A percentile compares a stretch with the other conserved stretches of the same genome.
These are phyloP conservation scores for Pseudomassariella vexata DNA, from an alignment of 2,329 filamentous ascomycete species.

Conservation along the genomic window DNA sequence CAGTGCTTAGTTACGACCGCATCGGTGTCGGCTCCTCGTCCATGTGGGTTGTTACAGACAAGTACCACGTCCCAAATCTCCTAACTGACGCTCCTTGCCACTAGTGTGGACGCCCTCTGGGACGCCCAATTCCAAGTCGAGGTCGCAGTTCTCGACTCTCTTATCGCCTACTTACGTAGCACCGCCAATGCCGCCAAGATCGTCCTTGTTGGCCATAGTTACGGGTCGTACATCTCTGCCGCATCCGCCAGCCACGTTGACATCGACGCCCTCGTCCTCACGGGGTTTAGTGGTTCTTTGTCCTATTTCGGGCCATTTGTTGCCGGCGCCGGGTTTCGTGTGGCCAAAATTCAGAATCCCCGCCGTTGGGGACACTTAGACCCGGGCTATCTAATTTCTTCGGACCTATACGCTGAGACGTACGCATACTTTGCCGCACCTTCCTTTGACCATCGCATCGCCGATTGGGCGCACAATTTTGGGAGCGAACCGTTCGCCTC, in stretches of 20 bases:
- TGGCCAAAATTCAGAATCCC: conserved; percentile 16
- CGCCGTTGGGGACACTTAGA: conserved; percentile 20
- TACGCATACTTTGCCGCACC: conserved; percentile 19
- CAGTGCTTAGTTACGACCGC: conserved; percentile 23
- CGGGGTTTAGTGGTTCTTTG: conserved; percentile 22
- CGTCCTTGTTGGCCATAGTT: conserved; percentile 24
- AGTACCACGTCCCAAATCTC: background rate
- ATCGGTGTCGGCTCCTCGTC: conserved; percentile 26
- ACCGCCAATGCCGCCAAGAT: conserved; percentile 15
- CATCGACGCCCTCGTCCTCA: conserved; percentile 18
- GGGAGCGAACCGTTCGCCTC: conserved; percentile 22
- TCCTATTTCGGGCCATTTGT: conserved; percentile 20
- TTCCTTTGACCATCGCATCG: conserved; percentile 20
- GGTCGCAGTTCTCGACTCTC: conserved; percentile 19
- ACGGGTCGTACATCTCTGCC: conserved; percentile 21
- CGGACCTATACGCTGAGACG: conserved; percentile 20
- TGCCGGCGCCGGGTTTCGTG: conserved; percentile 20
- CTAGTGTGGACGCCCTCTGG: conserved; percentile 15
- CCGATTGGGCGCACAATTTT: conserved; percentile 19
- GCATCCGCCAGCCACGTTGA: conserved; percentile 14
- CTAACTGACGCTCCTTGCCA: background rate
- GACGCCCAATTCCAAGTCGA: conserved; percentile 27
- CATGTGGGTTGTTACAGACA: conserved; percentile 13
- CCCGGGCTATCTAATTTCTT: conserved; percentile 17
- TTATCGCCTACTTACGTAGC: conserved; percentile 18